phyloP scores from a whole-genome alignment of 345 rosid genomes.

The Bruguiera sexangula region DNA sequence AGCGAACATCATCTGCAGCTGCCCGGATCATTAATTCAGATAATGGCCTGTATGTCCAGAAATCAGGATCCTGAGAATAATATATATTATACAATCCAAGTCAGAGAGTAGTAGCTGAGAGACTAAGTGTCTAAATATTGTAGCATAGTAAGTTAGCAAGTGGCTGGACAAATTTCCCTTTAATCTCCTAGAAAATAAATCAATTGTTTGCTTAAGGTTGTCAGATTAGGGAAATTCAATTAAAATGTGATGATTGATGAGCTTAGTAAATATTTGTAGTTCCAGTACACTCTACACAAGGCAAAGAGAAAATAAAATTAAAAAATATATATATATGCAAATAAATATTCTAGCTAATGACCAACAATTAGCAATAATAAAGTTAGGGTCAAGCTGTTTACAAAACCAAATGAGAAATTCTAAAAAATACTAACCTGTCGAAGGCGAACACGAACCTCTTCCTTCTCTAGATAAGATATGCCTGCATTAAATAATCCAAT shows the following conservation, averaged over 20 bases:
- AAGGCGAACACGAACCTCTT: slow-evolving; percentile 86
- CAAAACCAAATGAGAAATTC: slow-evolving; percentile 1
- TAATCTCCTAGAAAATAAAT: background rate
- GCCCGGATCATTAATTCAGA: slow-evolving; percentile 88
- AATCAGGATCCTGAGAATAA: slow-evolving; percentile 67
- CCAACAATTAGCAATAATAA: background rate
- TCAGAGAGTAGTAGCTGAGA: slow-evolving; percentile 9
- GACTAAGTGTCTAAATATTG: background rate
- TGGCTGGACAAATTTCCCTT: background rate
- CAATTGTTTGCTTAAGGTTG: background rate
- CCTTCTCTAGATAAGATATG: slow-evolving; percentile 81
- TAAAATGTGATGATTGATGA: too few relatives aligned
- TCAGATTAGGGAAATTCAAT: background rate
- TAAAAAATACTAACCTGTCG: slow-evolving; percentile 53
- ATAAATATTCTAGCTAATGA: background rate
- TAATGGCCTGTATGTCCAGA: slow-evolving; percentile 84
- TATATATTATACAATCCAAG: slow-evolving; percentile 3
- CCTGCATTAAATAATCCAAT: slow-evolving; percentile 42
- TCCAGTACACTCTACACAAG: too few relatives aligned
- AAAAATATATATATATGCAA: background rate
- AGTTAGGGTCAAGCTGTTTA: background rate
- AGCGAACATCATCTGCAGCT: slow-evolving; percentile 96
- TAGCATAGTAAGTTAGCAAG: background rate
- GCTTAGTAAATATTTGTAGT: too few relatives aligned
- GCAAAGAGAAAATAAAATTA: too few relatives aligned